phyloP scores from a whole-genome alignment of 371 early-diverging fungal species.

The Rhizopus arrhizus region DNA sequence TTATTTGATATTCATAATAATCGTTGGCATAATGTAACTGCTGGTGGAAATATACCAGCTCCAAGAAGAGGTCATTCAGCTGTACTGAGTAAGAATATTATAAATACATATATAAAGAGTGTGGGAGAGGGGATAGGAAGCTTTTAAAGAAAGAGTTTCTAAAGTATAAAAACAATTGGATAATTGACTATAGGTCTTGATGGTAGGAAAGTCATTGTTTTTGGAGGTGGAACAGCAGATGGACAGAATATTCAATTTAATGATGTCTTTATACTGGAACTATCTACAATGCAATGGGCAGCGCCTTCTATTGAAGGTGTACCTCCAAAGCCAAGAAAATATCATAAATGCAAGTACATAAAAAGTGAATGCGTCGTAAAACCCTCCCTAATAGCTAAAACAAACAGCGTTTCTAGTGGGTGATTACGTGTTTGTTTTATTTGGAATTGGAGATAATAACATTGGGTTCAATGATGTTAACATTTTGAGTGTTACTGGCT shows the following conservation, averaged over 20 bases:
- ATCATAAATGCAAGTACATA: conserved; percentile 37
- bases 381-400: background rate
- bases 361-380: background rate
- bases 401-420: conserved; percentile 28
- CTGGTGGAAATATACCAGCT: conserved; percentile 50
- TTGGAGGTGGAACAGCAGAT: conserved; percentile 42
- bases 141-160: no score
- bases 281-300: conserved; percentile 41
- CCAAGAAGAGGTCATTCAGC: conserved; percentile 49
- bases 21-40: conserved; percentile 41
- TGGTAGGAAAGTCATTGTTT: conserved; percentile 34
- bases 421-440: conserved; percentile 33
- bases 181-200: conserved; percentile 21
- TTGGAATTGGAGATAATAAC: conserved; percentile 27
- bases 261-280: conserved; percentile 42
- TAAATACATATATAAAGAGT: no score
- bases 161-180: background rate
- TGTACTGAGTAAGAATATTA: conserved; percentile 31
- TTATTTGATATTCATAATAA: conserved; percentile 32
- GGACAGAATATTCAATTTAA: conserved; percentile 29
- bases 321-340: conserved; percentile 44
- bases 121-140: no score
- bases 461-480: conserved; percentile 30
- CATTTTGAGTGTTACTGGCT: conserved; percentile 30
- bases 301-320: conserved; percentile 40